These are phyloP conservation scores for Speleostelium caveatum DNA, from an alignment of 78 protist species.

Conservation along the genomic window DNA sequence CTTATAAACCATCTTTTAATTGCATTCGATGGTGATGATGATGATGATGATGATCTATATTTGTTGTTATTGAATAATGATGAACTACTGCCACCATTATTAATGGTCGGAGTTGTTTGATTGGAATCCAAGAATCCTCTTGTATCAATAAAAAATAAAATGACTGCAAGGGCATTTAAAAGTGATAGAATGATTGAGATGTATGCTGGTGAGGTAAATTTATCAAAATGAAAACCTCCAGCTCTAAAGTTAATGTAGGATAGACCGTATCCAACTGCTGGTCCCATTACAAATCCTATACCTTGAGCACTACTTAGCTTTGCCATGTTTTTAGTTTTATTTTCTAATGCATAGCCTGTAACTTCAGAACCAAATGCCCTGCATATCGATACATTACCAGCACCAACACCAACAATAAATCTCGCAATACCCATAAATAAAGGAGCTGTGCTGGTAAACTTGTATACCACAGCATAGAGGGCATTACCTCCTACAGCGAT, in stretches of 20 bases:
- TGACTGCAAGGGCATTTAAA: not conserved
- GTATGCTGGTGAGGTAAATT: constrained; percentile 67
- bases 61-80: too few species aligned
- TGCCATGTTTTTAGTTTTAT: constrained; percentile 35
- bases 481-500: constrained; percentile 43
- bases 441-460: not conserved
- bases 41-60: too few species aligned
- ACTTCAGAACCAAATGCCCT: constrained; percentile 56
- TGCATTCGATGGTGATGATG: not conserved
- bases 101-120: not conserved
- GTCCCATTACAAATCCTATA: constrained; percentile 64
- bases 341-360: not conserved
- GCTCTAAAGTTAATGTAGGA: not conserved
- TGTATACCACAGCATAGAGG: constrained; percentile 30
- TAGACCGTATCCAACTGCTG: constrained; percentile 15
- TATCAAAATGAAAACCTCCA: not conserved
- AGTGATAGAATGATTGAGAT: constrained; percentile 21
- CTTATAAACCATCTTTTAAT: not conserved
- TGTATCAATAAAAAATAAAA: constrained; percentile 19
- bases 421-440: constrained; percentile 41
- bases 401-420: constrained; percentile 61
- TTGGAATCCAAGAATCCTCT: not conserved
- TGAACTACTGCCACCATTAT: too few species aligned
- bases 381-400: constrained; percentile 60
- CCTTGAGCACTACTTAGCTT: constrained; percentile 52